phyloP scores from a whole-genome alignment of 1,284 basidiomycete genomes.

The Pholiota adiposa region DNA sequence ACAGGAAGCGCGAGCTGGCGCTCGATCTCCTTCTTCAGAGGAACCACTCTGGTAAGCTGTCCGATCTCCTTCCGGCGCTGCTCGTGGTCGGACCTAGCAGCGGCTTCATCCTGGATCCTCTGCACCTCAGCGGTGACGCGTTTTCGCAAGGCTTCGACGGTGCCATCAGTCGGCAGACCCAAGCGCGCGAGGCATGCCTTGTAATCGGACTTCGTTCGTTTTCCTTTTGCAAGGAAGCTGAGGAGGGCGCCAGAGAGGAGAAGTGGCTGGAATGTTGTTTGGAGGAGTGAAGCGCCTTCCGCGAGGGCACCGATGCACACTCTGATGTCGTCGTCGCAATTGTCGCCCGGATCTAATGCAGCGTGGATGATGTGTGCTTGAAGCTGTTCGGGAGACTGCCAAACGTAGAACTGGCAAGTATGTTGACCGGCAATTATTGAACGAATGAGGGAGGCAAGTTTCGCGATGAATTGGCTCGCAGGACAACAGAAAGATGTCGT shows the following conservation, averaged over 20 bases:
- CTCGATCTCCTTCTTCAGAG: constrained; percentile 48
- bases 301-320: constrained; percentile 50
- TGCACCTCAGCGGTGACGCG: constrained; percentile 40
- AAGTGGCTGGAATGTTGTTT: constrained; percentile 50
- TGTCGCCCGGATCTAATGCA: constrained; percentile 39
- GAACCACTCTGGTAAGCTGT: constrained; percentile 45
- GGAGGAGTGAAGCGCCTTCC: constrained; percentile 49
- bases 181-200: constrained; percentile 43
- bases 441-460: constrained; percentile 41
- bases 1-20: constrained; percentile 50
- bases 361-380: constrained; percentile 45
- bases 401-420: constrained; percentile 50
- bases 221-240: constrained; percentile 42
- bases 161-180: constrained; percentile 39
- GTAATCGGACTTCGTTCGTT: constrained; percentile 39
- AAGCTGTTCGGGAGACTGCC: constrained; percentile 44
- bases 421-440: constrained; percentile 31
- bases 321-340: constrained; percentile 38
- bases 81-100: constrained; percentile 15
- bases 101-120: constrained; percentile 33
- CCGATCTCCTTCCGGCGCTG: constrained; percentile 40
- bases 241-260: constrained; percentile 49
- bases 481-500: constrained; percentile 29
- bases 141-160: constrained; percentile 38
- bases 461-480: constrained; percentile 35